Evolutionary conservation across 2,329 filamentous ascomycete genomes (phyloP).

Genomic region (Botrytis porri): DNA sequence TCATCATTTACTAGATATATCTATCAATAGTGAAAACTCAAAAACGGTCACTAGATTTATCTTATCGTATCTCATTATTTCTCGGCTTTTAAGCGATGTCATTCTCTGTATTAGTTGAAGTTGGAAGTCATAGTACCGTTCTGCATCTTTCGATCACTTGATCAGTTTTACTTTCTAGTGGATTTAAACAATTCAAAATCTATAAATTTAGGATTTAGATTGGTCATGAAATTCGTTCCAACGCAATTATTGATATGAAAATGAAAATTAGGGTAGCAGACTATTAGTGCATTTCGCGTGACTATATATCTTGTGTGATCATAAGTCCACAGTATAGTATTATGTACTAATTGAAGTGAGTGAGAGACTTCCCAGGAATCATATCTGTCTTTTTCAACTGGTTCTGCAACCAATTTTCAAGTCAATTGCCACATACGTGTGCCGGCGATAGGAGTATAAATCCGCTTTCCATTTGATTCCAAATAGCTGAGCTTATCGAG

Average conservation of each 20-base stretch:
- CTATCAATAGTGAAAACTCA: not conserved
- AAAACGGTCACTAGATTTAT: not conserved
- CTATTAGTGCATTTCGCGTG: too few species aligned
- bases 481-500: too few species aligned
- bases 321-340: too few species aligned
- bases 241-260: too few species aligned
- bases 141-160: not conserved
- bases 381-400: too few species aligned
- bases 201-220: rapidly evolving
- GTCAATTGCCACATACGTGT: not conserved
- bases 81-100: not conserved
- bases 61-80: not conserved
- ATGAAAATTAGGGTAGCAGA: too few species aligned
- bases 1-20: not conserved
- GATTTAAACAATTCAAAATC: not conserved
- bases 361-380: too few species aligned
- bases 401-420: too few species aligned
- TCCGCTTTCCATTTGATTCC: not conserved
- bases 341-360: too few species aligned
- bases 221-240: not conserved
- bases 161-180: not conserved
- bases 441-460: not conserved
- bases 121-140: not conserved
- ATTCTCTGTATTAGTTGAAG: not conserved
- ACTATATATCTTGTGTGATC: too few species aligned